Evolutionary conservation across 2,329 filamentous ascomycete genomes (phyloP).

Genomic region (Fusarium miscanthi): DNA sequence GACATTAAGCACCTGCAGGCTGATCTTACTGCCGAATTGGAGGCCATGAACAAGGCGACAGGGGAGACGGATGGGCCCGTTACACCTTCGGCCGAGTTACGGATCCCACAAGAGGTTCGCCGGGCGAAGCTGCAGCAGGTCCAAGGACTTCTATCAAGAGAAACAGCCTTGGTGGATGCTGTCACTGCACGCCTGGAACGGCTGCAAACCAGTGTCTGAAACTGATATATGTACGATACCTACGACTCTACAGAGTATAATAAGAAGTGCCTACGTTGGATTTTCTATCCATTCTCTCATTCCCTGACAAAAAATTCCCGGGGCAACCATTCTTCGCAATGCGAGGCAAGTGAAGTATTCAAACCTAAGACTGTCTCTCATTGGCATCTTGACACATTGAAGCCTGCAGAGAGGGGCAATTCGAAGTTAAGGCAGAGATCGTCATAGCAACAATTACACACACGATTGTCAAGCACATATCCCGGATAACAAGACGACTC

Average conservation of each 20-base stretch:
- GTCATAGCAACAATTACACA: neutral
- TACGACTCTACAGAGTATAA: conserved; percentile 24
- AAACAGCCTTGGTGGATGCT: conserved; percentile 75
- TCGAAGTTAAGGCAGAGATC: conserved; percentile 15
- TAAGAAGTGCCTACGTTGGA: conserved; percentile 20
- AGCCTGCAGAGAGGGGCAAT: neutral
- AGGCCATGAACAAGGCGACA: conserved; percentile 53
- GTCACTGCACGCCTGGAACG: conserved; percentile 71
- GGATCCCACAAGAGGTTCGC: conserved; percentile 70
- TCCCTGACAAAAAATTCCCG: neutral
- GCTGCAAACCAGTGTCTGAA: conserved; percentile 53
- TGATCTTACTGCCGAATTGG: conserved; percentile 64
- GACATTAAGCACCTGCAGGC: conserved; percentile 65
- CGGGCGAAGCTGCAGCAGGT: conserved; percentile 73
- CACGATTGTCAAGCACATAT: neutral
- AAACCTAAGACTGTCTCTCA: neutral
- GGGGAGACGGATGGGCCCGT: conserved; percentile 44
- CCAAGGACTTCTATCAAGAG: conserved; percentile 70
- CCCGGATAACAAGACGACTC: neutral
- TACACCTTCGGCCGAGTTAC: conserved; percentile 54
- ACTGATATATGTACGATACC: conserved; percentile 40
- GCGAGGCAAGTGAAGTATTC: neutral
- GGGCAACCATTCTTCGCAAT: neutral
- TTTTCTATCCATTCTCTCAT: conserved; percentile 4
- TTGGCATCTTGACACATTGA: neutral